phyloP scores from a whole-genome alignment of 78 protist species.

The Dictyostelium capitatum region DNA sequence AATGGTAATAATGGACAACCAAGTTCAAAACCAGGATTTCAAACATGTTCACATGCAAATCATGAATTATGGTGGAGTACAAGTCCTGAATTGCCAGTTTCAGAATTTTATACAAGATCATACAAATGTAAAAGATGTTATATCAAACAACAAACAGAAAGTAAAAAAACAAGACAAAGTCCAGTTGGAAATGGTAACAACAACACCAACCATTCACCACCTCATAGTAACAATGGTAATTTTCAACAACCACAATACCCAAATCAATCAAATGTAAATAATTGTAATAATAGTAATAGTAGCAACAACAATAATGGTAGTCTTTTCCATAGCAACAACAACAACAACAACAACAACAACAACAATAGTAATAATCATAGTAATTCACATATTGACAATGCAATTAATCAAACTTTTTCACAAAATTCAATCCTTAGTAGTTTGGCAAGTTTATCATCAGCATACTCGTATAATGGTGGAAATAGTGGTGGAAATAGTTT shows the following conservation, averaged over 20 bases:
- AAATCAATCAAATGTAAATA: background rate
- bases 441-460: constrained; percentile 13
- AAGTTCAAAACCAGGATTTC: constrained; percentile 19
- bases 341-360: background rate
- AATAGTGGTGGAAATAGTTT: background rate
- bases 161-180: constrained; percentile 17
- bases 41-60: constrained; percentile 64
- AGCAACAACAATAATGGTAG: background rate
- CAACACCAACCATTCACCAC: background rate
- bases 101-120: constrained; percentile 71
- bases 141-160: constrained; percentile 68
- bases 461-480: background rate
- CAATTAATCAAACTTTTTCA: background rate
- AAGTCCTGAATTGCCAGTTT: constrained; percentile 44
- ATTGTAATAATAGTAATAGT: background rate
- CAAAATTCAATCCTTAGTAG: background rate
- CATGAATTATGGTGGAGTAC: constrained; percentile 79
- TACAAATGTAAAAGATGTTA: constrained; percentile 75
- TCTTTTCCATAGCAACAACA: background rate
- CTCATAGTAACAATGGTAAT: background rate
- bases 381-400: background rate
- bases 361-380: background rate
- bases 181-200: background rate
- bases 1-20: background rate
- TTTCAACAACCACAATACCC: background rate